Conservation (phyloP, 495 filamentous ascomycete genomes). For the Trichoderma erinaceum region DNA sequence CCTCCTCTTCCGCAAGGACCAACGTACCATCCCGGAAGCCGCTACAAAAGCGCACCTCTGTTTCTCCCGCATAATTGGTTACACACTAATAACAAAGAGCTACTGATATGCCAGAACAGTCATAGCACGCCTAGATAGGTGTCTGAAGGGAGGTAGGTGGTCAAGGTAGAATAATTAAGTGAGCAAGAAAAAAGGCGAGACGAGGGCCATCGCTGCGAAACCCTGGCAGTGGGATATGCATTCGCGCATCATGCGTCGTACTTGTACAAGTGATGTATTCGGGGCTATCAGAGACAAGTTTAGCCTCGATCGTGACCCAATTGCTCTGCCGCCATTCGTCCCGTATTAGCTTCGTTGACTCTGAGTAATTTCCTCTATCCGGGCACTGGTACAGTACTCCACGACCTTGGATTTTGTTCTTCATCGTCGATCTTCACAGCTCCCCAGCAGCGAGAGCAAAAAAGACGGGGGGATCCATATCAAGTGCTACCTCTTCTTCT, state of each 20-base stretch:
- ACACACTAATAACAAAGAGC: background rate
- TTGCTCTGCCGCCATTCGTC: background rate
- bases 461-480: background rate
- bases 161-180: background rate
- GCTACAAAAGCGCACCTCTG: background rate
- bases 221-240: background rate
- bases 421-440: background rate
- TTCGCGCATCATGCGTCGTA: constrained; percentile 6
- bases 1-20: background rate
- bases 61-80: background rate
- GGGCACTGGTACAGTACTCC: no score
- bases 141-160: background rate
- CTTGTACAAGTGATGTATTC: background rate
- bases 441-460: background rate
- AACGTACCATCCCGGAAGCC: background rate
- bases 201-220: constrained; percentile 2
- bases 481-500: background rate
- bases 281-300: background rate
- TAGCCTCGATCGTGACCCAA: background rate
- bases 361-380: background rate
- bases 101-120: background rate
- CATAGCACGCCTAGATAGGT: background rate
- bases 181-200: background rate
- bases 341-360: background rate
- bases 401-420: background rate